Evolutionary conservation across 768 basidiomycete genomes (phyloP).

Genomic region (Podaxis sp.): DNA sequence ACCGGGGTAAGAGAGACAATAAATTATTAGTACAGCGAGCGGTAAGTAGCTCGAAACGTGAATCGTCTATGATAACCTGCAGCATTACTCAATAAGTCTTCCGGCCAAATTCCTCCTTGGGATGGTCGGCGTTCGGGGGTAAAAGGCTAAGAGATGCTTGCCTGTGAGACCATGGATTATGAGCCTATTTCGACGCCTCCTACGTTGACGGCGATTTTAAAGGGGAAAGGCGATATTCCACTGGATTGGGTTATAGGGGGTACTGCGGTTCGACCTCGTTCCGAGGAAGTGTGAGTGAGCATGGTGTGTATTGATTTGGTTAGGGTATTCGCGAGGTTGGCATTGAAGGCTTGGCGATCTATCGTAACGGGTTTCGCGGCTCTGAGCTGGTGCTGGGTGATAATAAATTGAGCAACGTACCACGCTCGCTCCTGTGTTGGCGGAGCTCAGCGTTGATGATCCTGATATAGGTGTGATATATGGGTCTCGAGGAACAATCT

Average conservation of each 20-base stretch:
- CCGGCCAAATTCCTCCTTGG: not conserved
- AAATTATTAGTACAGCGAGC: no score
- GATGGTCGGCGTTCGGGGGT: not conserved
- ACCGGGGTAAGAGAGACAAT: no score
- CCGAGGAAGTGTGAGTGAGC: conserved; percentile 77
- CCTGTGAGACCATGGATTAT: not conserved
- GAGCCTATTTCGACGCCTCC: conserved; percentile 61
- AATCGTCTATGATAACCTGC: no score
- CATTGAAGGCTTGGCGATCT: conserved; percentile 54
- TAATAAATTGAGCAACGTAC: conserved; percentile 28
- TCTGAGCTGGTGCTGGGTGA: not conserved
- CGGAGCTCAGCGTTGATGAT: conserved; percentile 77
- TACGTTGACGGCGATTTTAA: conserved; percentile 66
- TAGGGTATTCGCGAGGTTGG: conserved; percentile 59
- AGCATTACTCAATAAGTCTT: no score
- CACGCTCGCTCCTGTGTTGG: conserved; percentile 66
- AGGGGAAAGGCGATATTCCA: conserved; percentile 81
- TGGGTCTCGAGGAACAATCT: not conserved
- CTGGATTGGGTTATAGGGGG: conserved; percentile 77
- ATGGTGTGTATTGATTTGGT: conserved; percentile 69
- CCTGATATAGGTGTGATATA: conserved; percentile 39
- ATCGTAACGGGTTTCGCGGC: not conserved
- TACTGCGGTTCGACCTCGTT: conserved; percentile 69
- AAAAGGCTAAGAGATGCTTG: no score
- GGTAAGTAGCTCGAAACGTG: no score